Conservation (phyloP, 345 rosid species). For the Brassica juncea region DNA sequence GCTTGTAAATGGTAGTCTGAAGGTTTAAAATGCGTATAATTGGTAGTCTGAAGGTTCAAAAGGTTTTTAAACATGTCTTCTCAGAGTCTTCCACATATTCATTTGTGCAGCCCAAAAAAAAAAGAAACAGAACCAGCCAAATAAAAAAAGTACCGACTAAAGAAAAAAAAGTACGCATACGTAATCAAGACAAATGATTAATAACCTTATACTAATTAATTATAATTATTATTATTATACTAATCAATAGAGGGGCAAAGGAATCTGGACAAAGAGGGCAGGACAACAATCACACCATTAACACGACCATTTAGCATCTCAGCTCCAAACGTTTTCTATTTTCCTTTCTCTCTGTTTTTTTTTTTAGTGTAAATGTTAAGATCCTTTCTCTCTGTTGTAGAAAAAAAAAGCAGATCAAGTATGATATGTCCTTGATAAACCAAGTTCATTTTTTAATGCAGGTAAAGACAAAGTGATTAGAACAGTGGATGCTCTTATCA, state of each 20-base stretch:
- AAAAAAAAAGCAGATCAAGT: slow-evolving; percentile 27
- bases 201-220: background rate
- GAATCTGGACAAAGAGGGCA: slow-evolving; percentile 30
- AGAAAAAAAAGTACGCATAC: background rate
- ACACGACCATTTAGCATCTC: slow-evolving; percentile 9
- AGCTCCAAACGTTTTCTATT: background rate
- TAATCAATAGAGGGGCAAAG: background rate
- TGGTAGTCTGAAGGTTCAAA: too few relatives aligned
- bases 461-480: slow-evolving; percentile 21
- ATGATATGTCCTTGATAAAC: slow-evolving; percentile 28
- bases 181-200: background rate
- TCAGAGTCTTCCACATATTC: slow-evolving; percentile 17
- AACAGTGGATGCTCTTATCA: slow-evolving; percentile 39
- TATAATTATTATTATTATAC: background rate
- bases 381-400: slow-evolving; percentile 6
- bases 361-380: too few relatives aligned
- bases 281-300: slow-evolving; percentile 22
- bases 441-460: background rate
- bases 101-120: background rate
- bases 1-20: too few relatives aligned
- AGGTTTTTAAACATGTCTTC: background rate
- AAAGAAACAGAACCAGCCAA: slow-evolving; percentile 4
- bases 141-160: background rate
- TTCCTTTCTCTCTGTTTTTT: background rate
- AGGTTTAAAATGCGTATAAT: too few relatives aligned